Evolutionary conservation across 805 yeast species (phyloP).

Genomic region (Candida ortonii): DNA sequence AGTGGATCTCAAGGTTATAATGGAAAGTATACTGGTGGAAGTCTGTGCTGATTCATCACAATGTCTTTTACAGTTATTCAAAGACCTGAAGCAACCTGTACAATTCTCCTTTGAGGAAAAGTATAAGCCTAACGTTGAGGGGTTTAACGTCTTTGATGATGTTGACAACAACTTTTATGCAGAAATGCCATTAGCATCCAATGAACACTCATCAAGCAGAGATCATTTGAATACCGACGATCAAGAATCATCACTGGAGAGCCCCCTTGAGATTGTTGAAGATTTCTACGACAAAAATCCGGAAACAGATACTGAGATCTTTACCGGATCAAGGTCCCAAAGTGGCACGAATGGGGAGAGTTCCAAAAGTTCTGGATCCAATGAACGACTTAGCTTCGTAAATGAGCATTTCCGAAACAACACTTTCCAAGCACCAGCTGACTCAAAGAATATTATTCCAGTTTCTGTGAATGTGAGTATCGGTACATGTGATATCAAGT

Average conservation of each 20-base stretch:
- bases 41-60: slow-evolving; percentile 85
- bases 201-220: not conserved
- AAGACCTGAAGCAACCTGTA: slow-evolving; percentile 71
- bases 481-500: slow-evolving; percentile 41
- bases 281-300: slow-evolving; percentile 25
- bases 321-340: slow-evolving; percentile 10
- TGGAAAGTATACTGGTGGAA: slow-evolving; percentile 49
- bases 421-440: slow-evolving; percentile 3
- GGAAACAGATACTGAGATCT: slow-evolving; percentile 14
- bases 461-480: slow-evolving; percentile 33
- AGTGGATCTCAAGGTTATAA: slow-evolving; percentile 44
- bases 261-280: slow-evolving; percentile 26
- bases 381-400: slow-evolving; percentile 19
- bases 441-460: slow-evolving; percentile 24
- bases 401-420: slow-evolving; percentile 21
- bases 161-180: slow-evolving; percentile 33
- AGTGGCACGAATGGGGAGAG: slow-evolving; percentile 6
- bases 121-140: slow-evolving; percentile 41
- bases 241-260: slow-evolving; percentile 1
- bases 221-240: not conserved
- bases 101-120: slow-evolving; percentile 58
- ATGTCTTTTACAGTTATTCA: slow-evolving; percentile 61
- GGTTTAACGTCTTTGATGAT: slow-evolving; percentile 40
- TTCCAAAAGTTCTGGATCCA: slow-evolving; percentile 5
- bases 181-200: not conserved